A percentile compares a stretch with the other conserved stretches of the same genome.
Evolutionary conservation across 2,329 filamentous ascomycete species (phyloP).

Genomic region (Aspergillus puulaauensis): DNA sequence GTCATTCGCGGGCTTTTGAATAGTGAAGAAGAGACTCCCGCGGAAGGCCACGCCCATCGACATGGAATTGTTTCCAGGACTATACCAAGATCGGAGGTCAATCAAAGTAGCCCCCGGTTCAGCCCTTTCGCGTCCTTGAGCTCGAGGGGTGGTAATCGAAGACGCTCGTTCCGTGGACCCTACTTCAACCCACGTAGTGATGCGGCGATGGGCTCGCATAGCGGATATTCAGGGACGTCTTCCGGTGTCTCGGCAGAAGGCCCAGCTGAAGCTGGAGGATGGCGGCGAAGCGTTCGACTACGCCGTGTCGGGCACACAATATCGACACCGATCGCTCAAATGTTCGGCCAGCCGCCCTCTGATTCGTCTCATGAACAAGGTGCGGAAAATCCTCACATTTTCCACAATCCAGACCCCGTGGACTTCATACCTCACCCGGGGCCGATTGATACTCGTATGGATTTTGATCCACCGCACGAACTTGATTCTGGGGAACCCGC

Average conservation of each 20-base stretch:
- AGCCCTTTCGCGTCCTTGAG: conserved; percentile 42
- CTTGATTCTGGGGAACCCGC: conserved; percentile 45
- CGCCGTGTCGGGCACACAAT: conserved; percentile 46
- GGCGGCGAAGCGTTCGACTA: conserved; percentile 42
- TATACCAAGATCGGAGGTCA: conserved; percentile 33
- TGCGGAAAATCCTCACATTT: conserved; percentile 26
- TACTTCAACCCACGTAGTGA: conserved; percentile 42
- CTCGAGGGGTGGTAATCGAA: conserved; percentile 39
- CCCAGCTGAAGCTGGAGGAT: conserved; percentile 29
- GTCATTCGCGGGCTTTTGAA: conserved; percentile 45
- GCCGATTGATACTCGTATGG: conserved; percentile 41
- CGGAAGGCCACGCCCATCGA: conserved; percentile 46
- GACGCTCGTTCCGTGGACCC: conserved; percentile 39
- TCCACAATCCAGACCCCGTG: conserved; percentile 33
- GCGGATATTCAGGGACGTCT: conserved; percentile 25
- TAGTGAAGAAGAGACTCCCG: conserved; percentile 47
- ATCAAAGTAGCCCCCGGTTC: conserved; percentile 36
- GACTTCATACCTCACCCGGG: conserved; percentile 36
- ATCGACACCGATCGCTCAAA: conserved; percentile 44
- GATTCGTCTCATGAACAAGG: conserved; percentile 22
- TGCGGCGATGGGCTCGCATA: conserved; percentile 30
- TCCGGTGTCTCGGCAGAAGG: conserved; percentile 27
- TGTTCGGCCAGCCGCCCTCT: conserved; percentile 40
- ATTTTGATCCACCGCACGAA: conserved; percentile 41
- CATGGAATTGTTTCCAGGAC: conserved; percentile 42